Conservation (phyloP, 179 eudicot species). For the Silene vulgaris region DNA sequence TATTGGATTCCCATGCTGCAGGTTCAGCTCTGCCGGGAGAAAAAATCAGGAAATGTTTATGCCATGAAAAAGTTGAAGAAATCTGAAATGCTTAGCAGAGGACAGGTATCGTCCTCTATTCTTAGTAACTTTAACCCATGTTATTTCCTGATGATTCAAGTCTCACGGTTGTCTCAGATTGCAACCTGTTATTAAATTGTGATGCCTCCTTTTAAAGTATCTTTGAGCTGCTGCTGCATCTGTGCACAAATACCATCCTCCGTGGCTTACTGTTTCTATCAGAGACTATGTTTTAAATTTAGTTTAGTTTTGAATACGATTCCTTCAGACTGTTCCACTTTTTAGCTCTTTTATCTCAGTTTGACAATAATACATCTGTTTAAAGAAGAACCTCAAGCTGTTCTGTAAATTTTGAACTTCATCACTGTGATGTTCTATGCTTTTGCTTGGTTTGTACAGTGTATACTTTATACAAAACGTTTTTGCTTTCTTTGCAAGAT, state of each 20-base stretch:
- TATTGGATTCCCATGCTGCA: constrained; percentile 17
- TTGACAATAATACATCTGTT: neutral
- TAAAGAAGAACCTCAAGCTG: neutral
- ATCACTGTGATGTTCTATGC: neutral
- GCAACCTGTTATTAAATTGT: neutral
- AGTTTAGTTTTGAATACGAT: neutral
- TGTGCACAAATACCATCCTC: neutral
- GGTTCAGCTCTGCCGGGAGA: constrained; percentile 72
- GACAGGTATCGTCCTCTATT: constrained; percentile 48
- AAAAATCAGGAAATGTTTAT: constrained; percentile 57
- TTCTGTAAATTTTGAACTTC: neutral
- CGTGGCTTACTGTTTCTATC: neutral
- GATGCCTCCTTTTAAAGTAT: neutral
- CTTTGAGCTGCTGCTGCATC: neutral
- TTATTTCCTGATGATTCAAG: neutral
- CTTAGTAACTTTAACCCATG: neutral
- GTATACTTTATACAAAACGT: neutral
- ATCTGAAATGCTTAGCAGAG: constrained; percentile 72
- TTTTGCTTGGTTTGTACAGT: neutral
- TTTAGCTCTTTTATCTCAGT: neutral
- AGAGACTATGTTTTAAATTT: neutral
- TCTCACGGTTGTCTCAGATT: neutral
- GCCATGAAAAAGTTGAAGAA: constrained; percentile 90
- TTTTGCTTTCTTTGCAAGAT: neutral
- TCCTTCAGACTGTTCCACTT: neutral